Conservation (phyloP, 805 yeast species). For the Candida ulmi region DNA sequence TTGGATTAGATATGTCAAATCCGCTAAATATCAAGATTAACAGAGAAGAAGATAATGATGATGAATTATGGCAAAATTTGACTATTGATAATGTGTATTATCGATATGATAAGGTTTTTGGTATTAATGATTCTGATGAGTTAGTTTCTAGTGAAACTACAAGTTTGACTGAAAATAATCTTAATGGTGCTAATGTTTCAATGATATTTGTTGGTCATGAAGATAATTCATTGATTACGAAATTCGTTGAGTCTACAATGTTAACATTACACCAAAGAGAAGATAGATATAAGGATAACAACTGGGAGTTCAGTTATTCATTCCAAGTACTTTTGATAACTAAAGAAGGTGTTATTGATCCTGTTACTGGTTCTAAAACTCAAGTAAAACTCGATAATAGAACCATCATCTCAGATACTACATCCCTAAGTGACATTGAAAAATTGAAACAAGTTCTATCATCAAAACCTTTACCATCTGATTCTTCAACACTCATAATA, state of each 20-base stretch:
- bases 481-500: slow-evolving; percentile 4
- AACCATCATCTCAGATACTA: slow-evolving; percentile 2
- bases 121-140: neutral
- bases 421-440: neutral
- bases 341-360: slow-evolving; percentile 10
- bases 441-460: neutral
- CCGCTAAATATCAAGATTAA: neutral
- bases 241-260: neutral
- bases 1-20: neutral
- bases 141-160: slow-evolving; percentile 4
- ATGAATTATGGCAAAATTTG: neutral
- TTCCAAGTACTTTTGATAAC: slow-evolving; percentile 10
- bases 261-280: slow-evolving; percentile 1
- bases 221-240: neutral
- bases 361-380: neutral
- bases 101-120: slow-evolving; percentile 10
- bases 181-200: slow-evolving; percentile 9
- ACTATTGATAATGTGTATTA: neutral
- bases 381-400: slow-evolving; percentile 13
- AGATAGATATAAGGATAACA: slow-evolving; percentile 5
- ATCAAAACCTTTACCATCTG: neutral
- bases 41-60: neutral
- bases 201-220: slow-evolving; percentile 1
- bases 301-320: slow-evolving; percentile 10
- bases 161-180: slow-evolving; percentile 6